Conservation (phyloP, 225 moss, liverwort and hornwort species). For the Rhytidiadelphus loreus region DNA sequence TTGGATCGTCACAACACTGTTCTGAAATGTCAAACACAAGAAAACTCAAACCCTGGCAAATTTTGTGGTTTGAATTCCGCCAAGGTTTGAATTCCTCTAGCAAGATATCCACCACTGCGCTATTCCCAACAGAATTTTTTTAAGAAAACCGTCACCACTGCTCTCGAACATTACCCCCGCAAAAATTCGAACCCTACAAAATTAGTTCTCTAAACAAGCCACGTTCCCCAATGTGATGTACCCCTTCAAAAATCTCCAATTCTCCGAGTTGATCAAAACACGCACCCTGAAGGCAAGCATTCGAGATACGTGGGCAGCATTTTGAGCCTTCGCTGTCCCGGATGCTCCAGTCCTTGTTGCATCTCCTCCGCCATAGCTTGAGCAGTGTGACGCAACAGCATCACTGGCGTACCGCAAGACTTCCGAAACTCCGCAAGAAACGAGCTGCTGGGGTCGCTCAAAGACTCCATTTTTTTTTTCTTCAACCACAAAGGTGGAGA, state of each 20-base stretch:
- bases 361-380: constrained; percentile 31
- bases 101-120: not conserved
- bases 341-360: constrained; percentile 12
- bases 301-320: constrained; percentile 38
- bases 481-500: not conserved
- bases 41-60: not conserved
- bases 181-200: not conserved
- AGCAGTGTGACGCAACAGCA: constrained; percentile 15
- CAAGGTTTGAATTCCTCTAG: not conserved
- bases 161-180: not conserved
- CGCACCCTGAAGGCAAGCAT: constrained; percentile 25
- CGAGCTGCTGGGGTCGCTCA: not conserved
- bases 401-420: constrained; percentile 14
- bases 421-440: constrained; percentile 21
- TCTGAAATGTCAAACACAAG: not conserved
- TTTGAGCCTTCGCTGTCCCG: constrained; percentile 23
- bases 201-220: not conserved
- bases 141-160: not conserved
- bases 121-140: not conserved
- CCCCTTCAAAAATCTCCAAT: too few species aligned
- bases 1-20: not conserved
- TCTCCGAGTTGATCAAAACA: not conserved
- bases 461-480: not conserved
- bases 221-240: not conserved
- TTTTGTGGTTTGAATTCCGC: not conserved